Evolutionary conservation across 2,329 filamentous ascomycete genomes (phyloP).

Genomic region (Verticillium dahliae): DNA sequence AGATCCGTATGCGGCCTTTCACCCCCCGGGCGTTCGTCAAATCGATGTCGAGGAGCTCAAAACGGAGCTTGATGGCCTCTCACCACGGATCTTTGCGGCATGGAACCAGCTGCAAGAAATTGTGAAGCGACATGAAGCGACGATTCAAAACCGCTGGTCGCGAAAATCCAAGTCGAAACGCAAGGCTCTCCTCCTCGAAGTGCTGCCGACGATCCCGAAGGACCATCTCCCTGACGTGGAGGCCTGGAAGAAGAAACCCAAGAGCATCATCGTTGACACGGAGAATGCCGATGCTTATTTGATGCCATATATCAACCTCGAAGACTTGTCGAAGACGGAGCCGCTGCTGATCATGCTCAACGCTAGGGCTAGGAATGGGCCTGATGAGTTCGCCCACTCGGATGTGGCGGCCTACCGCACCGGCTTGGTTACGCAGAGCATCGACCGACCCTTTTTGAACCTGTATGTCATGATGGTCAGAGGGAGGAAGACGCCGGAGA

Average conservation of each 20-base stretch:
- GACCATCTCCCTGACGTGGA: slow-evolving; percentile 46
- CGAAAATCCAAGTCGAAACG: slow-evolving; percentile 44
- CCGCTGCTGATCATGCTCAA: slow-evolving; percentile 44
- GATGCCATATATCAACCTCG: slow-evolving; percentile 51
- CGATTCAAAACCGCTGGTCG: slow-evolving; percentile 45
- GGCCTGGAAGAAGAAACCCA: slow-evolving; percentile 13
- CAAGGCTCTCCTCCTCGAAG: slow-evolving; percentile 34
- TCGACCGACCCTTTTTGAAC: slow-evolving; percentile 21
- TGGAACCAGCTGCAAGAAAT: slow-evolving; percentile 31
- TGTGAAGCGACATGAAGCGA: slow-evolving; percentile 41
- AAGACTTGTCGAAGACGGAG: slow-evolving; percentile 41
- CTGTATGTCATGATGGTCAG: slow-evolving; percentile 26
- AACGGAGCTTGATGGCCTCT: neutral
- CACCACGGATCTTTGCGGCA: slow-evolving; percentile 22
- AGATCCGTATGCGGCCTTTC: neutral
- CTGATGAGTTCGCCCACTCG: slow-evolving; percentile 37
- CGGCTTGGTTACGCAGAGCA: slow-evolving; percentile 14
- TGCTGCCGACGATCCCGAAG: slow-evolving; percentile 42
- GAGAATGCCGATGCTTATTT: slow-evolving; percentile 27
- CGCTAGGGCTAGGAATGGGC: slow-evolving; percentile 38
- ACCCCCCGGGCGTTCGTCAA: neutral
- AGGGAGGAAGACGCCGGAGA: slow-evolving; percentile 14
- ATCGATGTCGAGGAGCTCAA: neutral
- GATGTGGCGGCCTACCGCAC: slow-evolving; percentile 31
- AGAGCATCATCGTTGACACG: neutral